Percentiles rank a stretch among this genome's conserved stretches.
Conservation (phyloP, 2,329 filamentous ascomycete genomes). For the Epichloe typhina region DNA sequence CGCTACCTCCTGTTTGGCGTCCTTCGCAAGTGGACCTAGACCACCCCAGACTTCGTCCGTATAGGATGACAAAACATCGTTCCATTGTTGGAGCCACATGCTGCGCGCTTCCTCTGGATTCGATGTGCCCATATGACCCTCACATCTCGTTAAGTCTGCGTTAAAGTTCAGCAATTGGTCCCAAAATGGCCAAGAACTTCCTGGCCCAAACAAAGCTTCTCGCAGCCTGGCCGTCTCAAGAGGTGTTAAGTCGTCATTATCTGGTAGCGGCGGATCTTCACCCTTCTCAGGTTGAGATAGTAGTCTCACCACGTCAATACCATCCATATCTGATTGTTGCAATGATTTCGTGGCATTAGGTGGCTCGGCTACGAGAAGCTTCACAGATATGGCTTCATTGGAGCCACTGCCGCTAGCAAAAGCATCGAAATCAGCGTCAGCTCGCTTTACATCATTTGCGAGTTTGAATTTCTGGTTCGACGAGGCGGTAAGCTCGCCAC, state of each 20-base stretch:
- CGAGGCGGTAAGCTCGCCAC: not conserved
- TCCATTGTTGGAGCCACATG: constrained; percentile 42
- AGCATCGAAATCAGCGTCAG: not conserved
- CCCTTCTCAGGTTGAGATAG: constrained; percentile 17
- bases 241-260: constrained; percentile 13
- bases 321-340: constrained; percentile 8
- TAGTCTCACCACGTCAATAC: constrained; percentile 22
- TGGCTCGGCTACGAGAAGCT: not conserved
- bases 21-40: constrained; percentile 39
- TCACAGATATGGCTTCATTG: not conserved
- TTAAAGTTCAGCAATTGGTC: constrained; percentile 37
- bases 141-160: constrained; percentile 24
- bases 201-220: constrained; percentile 23
- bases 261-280: constrained; percentile 11
- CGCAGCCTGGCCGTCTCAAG: constrained; percentile 21
- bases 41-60: constrained; percentile 59
- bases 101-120: constrained; percentile 26
- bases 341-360: constrained; percentile 9
- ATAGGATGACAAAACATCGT: constrained; percentile 41
- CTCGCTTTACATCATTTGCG: not conserved
- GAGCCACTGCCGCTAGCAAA: not conserved
- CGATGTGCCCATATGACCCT: constrained; percentile 24
- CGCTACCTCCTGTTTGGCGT: constrained; percentile 43
- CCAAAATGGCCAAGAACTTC: constrained; percentile 18
- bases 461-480: not conserved